Conservation (phyloP, 768 basidiomycete species). For the button mushroom (Agaricus bisporus) region DNA sequence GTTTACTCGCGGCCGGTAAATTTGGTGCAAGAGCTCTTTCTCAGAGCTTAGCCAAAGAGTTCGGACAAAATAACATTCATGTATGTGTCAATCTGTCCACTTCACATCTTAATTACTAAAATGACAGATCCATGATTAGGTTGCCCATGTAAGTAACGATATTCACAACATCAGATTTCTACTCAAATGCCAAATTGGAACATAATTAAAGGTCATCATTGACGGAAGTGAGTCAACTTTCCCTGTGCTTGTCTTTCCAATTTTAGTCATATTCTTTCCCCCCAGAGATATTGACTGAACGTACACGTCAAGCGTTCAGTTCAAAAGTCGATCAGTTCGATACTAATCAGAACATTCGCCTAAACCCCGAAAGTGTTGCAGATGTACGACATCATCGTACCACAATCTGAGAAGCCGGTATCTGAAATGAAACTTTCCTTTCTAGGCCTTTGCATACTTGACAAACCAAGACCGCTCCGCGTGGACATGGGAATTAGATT, state of each 20-base stretch:
- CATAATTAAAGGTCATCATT: constrained; percentile 47
- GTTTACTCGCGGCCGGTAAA: constrained; percentile 60
- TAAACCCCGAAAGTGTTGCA: constrained; percentile 67
- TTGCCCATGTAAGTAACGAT: constrained; percentile 1
- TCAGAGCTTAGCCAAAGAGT: constrained; percentile 72
- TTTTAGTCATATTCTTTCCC: background rate
- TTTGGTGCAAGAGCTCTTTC: constrained; percentile 56
- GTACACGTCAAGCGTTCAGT: constrained; percentile 17
- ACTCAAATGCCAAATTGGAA: background rate
- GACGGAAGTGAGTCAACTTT: constrained; percentile 44
- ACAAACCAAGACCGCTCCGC: constrained; percentile 65
- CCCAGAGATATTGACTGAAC: constrained; percentile 31
- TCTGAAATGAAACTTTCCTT: background rate
- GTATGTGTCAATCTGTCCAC: constrained; percentile 52
- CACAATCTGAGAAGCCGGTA: background rate
- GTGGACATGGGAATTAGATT: constrained; percentile 78
- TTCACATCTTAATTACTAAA: background rate
- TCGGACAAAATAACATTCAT: constrained; percentile 69
- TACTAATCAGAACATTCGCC: constrained; percentile 37
- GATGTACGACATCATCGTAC: constrained; percentile 34
- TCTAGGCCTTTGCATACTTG: constrained; percentile 60
- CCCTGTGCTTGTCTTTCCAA: background rate
- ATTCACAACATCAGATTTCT: background rate
- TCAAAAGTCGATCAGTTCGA: constrained; percentile 30
- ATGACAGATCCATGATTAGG: background rate